Percentiles rank a stretch among this genome's conserved stretches.
Conservation (phyloP, 2,329 filamentous ascomycete species). For the Clonostachys rosea region DNA sequence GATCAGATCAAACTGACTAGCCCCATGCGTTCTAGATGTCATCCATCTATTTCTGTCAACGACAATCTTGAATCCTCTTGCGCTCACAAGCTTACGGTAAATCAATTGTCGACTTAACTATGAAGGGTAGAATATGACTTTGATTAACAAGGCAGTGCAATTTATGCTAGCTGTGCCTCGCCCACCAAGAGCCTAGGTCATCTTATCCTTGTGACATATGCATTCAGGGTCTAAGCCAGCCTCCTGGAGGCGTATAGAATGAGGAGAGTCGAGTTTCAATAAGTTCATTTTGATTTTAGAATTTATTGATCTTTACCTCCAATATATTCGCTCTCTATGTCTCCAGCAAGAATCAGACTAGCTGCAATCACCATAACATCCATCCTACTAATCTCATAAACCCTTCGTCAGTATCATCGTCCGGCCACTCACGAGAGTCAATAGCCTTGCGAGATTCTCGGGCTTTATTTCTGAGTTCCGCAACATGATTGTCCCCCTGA, state of each 20-base stretch:
- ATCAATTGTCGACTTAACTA: conserved; percentile 1
- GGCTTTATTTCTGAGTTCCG: neutral
- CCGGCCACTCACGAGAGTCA: neutral
- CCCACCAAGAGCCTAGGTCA: neutral
- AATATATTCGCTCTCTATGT: too few relatives aligned
- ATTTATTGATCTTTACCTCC: too few relatives aligned
- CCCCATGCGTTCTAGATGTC: too few relatives aligned
- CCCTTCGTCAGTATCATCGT: neutral
- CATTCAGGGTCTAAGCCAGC: conserved; percentile 30
- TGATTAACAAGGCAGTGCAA: conserved; percentile 19
- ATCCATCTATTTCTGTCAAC: too few relatives aligned
- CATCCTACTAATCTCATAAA: neutral
- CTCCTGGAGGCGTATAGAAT: conserved; percentile 30
- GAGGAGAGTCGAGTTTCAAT: conserved; percentile 13
- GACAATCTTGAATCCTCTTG: too few relatives aligned
- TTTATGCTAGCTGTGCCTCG: too few relatives aligned
- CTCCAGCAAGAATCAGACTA: too few relatives aligned
- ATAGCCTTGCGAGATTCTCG: neutral
- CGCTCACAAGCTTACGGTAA: too few relatives aligned
- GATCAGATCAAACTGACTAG: too few relatives aligned
- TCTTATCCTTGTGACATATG: conserved; percentile 37
- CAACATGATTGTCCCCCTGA: neutral
- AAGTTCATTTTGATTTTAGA: too few relatives aligned
- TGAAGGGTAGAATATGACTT: conserved; percentile 24
- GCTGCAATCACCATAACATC: too few relatives aligned